A percentile compares a stretch with the other conserved stretches of the same genome.
Conservation (phyloP, 306 rosid species). For the Pterocarpus macrocarpus region DNA sequence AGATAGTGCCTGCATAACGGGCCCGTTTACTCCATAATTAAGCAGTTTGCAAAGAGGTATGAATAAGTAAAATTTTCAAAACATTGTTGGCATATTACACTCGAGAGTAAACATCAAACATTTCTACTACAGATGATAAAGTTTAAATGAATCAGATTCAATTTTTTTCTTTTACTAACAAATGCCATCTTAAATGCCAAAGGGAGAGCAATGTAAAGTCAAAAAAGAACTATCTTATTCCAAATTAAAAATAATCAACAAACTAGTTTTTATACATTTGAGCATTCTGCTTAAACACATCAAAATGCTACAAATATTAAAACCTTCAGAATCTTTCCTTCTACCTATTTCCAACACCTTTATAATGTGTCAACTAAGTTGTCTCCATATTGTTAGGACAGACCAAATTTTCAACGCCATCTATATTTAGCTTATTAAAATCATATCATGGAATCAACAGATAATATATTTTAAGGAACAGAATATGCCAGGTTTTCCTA, state of each 20-base stretch:
- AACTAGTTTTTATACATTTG: neutral
- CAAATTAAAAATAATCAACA: slow-evolving; percentile 4
- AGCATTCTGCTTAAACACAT: neutral
- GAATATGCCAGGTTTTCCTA: slow-evolving; percentile 7
- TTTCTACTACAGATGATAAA: neutral
- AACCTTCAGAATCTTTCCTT: neutral
- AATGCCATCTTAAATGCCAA: neutral
- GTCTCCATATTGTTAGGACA: neutral
- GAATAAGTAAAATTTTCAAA: neutral
- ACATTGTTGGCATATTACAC: slow-evolving; percentile 1
- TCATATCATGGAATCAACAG: slow-evolving; percentile 13
- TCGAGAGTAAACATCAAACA: neutral
- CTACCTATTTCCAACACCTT: neutral
- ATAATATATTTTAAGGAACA: slow-evolving; percentile 7
- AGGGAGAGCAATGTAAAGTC: neutral
- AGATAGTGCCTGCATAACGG: neutral
- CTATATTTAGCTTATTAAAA: neutral
- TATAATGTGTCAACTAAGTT: neutral
- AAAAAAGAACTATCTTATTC: neutral
- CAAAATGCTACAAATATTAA: neutral
- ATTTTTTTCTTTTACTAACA: neutral
- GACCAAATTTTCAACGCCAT: neutral
- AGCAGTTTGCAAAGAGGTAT: neutral
- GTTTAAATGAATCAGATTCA: neutral
- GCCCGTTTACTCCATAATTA: neutral